Base-by-base conservation (phyloP, 805 yeast species). In the Blastobotrys parvus region DNA sequence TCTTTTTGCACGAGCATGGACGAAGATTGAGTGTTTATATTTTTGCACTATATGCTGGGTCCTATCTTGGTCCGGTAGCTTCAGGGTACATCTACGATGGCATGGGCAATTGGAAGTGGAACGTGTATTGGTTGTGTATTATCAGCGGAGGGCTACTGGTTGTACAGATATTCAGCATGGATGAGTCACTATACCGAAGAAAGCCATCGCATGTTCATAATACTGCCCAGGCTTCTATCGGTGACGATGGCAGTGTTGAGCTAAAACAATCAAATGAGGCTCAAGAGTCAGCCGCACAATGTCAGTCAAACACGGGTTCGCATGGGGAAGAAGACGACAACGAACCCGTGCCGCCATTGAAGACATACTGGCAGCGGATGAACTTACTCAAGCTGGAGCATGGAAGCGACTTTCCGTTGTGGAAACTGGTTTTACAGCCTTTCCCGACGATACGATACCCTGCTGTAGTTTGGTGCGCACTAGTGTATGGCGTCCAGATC, bases 21-120 rank as follows among this genome's bases (percentile, higher is more conserved):
- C 59, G 64, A n/a, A 66, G 65, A 32, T 61, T 72, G 65, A 69
- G 70, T 30, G 52, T 75, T 19, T 78, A 78, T 55, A 75, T 30
- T 3, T 27, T 38, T 30, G 41, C 35, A 15, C 18, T 38, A 11
- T 16, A n/a, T 4, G 41, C 69, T 10, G 75, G 79, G 7, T 72
- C 77, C 35, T 78, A 64, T 51, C 58, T 75, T 44, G 82, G 81
- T 3, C 82, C 82, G 3, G 63, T 77, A 51, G 66, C 77, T 38
- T 78, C 80, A 10, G 81, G 81, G 10, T 72, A 74, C 50, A 72
- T 78, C 44, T 67, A 22, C 15, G 40, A 37, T 4, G 17, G 23
- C 6, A 16, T 29, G 41, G 41, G 41, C 35, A 18, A 27, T 23
- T 45, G 48, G 48, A 38, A 39, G 36, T 45, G 48, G 48, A 39